These are phyloP conservation scores for Nannizziopsis barbatae DNA, from an alignment of 2,329 filamentous ascomycete genomes.

Conservation along the genomic window DNA sequence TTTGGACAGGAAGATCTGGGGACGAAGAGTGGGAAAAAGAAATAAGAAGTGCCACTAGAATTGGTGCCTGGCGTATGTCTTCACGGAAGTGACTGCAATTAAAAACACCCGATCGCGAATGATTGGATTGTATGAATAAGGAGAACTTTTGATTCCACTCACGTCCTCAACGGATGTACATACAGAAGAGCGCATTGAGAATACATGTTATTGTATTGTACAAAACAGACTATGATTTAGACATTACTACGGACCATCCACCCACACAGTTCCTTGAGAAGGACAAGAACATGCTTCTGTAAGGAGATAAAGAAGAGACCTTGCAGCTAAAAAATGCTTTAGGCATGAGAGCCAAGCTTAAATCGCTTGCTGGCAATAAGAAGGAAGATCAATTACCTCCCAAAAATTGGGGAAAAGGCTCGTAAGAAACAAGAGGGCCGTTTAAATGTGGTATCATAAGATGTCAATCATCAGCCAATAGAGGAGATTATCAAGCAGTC, in stretches of 20 bases:
- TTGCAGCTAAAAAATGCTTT: too few species aligned
- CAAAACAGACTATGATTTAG: neutral
- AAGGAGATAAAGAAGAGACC: neutral
- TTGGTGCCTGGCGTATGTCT: neutral
- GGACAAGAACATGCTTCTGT: neutral
- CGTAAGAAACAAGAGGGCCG: neutral
- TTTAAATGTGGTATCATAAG: neutral
- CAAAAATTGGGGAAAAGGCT: neutral
- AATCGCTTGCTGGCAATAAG: too few species aligned
- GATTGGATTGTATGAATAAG: constrained; percentile 12
- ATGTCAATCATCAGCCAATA: neutral
- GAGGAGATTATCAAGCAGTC: constrained; percentile 3
- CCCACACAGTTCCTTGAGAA: neutral
- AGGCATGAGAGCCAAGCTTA: too few species aligned
- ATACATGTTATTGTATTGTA: neutral
- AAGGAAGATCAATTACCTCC: neutral
- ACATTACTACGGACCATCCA: neutral
- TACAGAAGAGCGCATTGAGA: neutral
- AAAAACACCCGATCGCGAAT: neutral
- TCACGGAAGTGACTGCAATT: too few species aligned
- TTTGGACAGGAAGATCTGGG: constrained; percentile 35
- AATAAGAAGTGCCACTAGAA: constrained; percentile 4
- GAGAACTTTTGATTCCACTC: neutral
- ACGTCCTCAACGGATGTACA: neutral
- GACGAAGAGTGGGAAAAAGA: constrained; percentile 29